phyloP scores from a whole-genome alignment of 139 green algal species.

The Pleodorina starrii region DNA sequence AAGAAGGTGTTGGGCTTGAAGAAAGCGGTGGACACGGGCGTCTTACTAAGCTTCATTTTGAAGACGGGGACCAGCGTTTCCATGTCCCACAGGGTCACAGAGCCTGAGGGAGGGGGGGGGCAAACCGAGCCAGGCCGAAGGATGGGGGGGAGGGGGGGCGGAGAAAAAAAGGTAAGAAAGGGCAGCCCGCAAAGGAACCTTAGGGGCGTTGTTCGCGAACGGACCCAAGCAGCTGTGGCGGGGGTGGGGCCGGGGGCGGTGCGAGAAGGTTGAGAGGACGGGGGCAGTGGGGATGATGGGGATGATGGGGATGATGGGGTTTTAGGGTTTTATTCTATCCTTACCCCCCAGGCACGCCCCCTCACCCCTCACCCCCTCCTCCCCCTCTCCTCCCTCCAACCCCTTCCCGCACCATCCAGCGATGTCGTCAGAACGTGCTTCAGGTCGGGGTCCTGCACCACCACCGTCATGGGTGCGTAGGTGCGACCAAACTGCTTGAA shows the following conservation, averaged over 20 bases:
- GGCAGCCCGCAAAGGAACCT: no score
- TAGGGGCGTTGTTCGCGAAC: no score
- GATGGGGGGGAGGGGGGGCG: not conserved
- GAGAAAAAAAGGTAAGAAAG: not conserved
- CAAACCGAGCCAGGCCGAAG: not conserved
- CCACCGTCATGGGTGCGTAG: slow-evolving; percentile 18
- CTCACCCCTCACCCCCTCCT: no score
- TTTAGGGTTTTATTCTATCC: no score
- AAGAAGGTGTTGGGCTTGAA: slow-evolving; percentile 41
- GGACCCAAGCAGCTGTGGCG: no score
- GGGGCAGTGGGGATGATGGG: no score
- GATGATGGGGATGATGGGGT: no score
- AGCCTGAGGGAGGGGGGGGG: slow-evolving; percentile 13
- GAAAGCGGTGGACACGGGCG: slow-evolving; percentile 26
- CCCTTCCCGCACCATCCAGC: slow-evolving; percentile 20
- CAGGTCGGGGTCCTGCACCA: slow-evolving; percentile 13
- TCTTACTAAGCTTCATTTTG: slow-evolving; percentile 54
- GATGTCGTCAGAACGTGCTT: slow-evolving; percentile 44
- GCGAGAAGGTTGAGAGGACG: no score
- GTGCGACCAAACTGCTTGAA: slow-evolving; percentile 49
- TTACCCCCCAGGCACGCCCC: no score
- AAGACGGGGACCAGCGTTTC: slow-evolving; percentile 53
- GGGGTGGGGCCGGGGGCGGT: no score
- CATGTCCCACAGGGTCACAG: slow-evolving; percentile 49
- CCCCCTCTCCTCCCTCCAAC: no score